Percentiles rank a stretch among this genome's conserved stretches.
Conservation (phyloP, 1,284 basidiomycete genomes). For the Cryptococcus sp. region DNA sequence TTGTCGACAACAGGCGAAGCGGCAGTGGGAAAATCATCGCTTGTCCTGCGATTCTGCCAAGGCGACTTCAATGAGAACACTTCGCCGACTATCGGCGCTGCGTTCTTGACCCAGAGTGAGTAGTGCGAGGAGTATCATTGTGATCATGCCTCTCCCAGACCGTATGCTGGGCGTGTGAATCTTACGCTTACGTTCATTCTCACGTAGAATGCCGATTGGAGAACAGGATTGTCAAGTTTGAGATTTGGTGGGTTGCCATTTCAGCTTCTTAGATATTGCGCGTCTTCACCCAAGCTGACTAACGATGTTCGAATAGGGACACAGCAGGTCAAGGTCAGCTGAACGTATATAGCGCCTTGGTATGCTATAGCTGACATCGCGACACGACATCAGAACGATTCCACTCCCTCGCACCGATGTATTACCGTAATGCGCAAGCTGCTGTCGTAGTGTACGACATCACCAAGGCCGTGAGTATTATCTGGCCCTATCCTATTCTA, state of each 20-base stretch:
- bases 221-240: slow-evolving; percentile 55
- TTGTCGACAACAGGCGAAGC: slow-evolving; percentile 74
- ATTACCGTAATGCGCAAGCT: slow-evolving; percentile 97
- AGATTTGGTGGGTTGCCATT: slow-evolving; percentile 52
- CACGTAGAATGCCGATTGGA: slow-evolving; percentile 53
- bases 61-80: slow-evolving; percentile 54
- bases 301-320: slow-evolving; percentile 35
- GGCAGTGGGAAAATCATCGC: slow-evolving; percentile 98
- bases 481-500: neutral
- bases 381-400: slow-evolving; percentile 29
- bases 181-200: too few species aligned
- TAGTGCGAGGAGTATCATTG: slow-evolving; percentile 2
- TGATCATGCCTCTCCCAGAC: too few species aligned
- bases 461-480: slow-evolving; percentile 59
- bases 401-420: slow-evolving; percentile 73
- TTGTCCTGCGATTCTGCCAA: slow-evolving; percentile 82
- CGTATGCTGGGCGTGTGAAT: too few species aligned
- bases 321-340: slow-evolving; percentile 52
- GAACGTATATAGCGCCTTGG: neutral
- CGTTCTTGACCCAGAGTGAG: slow-evolving; percentile 62
- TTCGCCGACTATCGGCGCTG: slow-evolving; percentile 90
- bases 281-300: neutral
- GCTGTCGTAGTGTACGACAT: slow-evolving; percentile 97
- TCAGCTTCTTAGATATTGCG: neutral
- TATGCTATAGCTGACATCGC: slow-evolving; percentile 1